Base-by-base conservation (phyloP, 73 alveolate genomes). In the Urostyla sp. region DNA sequence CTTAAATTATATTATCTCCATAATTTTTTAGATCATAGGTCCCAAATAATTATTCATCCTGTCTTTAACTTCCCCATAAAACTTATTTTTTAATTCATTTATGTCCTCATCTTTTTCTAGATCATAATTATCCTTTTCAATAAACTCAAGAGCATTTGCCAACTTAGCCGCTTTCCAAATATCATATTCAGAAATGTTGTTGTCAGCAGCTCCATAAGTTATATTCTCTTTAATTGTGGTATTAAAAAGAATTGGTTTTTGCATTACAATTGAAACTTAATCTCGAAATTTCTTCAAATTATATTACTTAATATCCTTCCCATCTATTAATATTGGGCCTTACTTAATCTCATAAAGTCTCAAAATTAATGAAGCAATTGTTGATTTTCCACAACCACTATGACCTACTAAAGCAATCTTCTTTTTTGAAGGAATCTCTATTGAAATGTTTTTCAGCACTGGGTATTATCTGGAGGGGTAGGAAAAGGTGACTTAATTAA, bases 351-450 rank as follows among this genome's bases (percentile, higher is more conserved):
- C 85, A 76, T 82, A 75, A 36, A 82, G 32, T 75, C 98, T 94
- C 54, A 75, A 81, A 0, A 94, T 46, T 72, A 94, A 75, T 27
- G 92, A 67, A 34, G 92, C 88, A 24, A 94, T 94, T 34, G 98
- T 90, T 8, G 96, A 76, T 66, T 94, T 94, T 77, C 98, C 98
- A 54, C 94, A 83, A 34, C 98, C 98, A 35, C 96, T 88, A 40
- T 51, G 73, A n/a, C 98, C 98, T n/a, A 92, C 93, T 34, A 94
- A 61, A 23, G 97, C 98, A 13, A 84, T 59, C 26, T 57, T 85
- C 74, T 86, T 91, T 8, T 92, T 94, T 26, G 87, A 63, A 10
- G 52, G 49, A 21, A 94, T 83, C 28, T 73, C 72, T 50, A 93
- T 82, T 16, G n/a, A 21, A 27, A 56, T 13, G 20, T 18, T 10